Conservation (phyloP, 352 stramenopile species). For the Phytopythium ostracodes region DNA sequence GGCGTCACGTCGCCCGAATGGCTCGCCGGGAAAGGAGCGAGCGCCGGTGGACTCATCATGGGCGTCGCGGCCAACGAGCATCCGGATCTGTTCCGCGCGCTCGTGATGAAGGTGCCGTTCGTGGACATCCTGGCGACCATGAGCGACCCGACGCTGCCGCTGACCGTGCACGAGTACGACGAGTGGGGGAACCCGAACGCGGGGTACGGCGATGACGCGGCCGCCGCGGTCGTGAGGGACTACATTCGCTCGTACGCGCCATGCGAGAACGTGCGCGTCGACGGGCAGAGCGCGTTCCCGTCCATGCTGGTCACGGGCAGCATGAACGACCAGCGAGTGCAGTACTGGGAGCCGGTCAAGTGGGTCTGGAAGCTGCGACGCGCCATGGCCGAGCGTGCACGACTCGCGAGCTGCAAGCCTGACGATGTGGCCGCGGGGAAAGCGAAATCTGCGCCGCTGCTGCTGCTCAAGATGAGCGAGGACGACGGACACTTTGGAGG, state of each 20-base stretch:
- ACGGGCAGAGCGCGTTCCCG: constrained; percentile 37
- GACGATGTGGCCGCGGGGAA: not conserved
- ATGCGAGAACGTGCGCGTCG: constrained; percentile 57
- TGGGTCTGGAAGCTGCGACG: constrained; percentile 75
- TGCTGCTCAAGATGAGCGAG: constrained; percentile 73
- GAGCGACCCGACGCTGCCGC: constrained; percentile 73
- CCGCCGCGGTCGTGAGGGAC: constrained; percentile 29
- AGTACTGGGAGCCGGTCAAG: constrained; percentile 87
- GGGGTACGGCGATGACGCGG: not conserved
- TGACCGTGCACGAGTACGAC: constrained; percentile 92
- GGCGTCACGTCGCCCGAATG: constrained; percentile 56
- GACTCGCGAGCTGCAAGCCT: not conserved
- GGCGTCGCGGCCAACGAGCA: constrained; percentile 84
- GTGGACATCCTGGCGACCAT: constrained; percentile 88
- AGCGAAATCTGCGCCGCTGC: constrained; percentile 12
- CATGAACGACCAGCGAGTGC: constrained; percentile 78
- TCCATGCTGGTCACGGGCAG: constrained; percentile 83
- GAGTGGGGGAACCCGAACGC: constrained; percentile 84
- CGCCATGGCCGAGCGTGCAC: constrained; percentile 25
- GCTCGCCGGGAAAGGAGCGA: constrained; percentile 77
- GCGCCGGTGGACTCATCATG: constrained; percentile 85
- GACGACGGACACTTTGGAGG: constrained; percentile 82
- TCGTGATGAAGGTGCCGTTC: constrained; percentile 89
- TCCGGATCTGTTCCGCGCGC: constrained; percentile 62
- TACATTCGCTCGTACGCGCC: constrained; percentile 86